Conservation (phyloP, 257 asterid genomes). For the Plectranthus barbatus region DNA sequence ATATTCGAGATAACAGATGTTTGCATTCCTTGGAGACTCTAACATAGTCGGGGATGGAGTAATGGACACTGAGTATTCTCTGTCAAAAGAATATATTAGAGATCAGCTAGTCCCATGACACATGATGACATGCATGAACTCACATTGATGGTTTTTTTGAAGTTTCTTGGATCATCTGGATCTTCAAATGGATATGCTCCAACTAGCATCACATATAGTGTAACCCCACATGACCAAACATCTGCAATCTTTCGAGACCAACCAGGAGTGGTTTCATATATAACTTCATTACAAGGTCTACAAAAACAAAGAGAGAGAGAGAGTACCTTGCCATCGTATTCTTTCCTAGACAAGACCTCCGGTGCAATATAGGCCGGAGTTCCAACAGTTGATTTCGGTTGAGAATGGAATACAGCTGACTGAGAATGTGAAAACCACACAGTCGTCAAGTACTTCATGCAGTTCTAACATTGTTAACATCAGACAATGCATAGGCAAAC, state of each 20-base stretch:
- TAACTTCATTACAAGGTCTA: too few relatives aligned
- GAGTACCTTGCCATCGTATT: slow-evolving; percentile 83
- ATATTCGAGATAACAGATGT: slow-evolving; percentile 67
- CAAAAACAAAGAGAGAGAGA: too few relatives aligned
- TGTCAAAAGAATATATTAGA: slow-evolving; percentile 18
- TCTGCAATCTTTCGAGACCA: slow-evolving; percentile 58
- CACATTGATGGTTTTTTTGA: slow-evolving; percentile 78
- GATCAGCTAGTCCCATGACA: background rate
- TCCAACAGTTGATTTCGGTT: slow-evolving; percentile 90
- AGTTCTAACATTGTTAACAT: background rate
- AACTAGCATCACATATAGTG: slow-evolving; percentile 81
- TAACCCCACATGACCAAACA: slow-evolving; percentile 99
- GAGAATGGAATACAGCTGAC: slow-evolving; percentile 80
- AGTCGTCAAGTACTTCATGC: background rate
- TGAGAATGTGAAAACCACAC: slow-evolving; percentile 9
- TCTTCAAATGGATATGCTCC: slow-evolving; percentile 97
- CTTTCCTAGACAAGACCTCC: slow-evolving; percentile 70
- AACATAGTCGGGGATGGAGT: slow-evolving; percentile 77
- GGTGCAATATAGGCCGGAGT: too few relatives aligned
- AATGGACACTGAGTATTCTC: slow-evolving; percentile 79
- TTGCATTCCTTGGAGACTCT: slow-evolving; percentile 71
- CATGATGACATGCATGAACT: slow-evolving; percentile 5
- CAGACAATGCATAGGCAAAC: too few relatives aligned
- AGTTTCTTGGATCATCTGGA: slow-evolving; percentile 78
- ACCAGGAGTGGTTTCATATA: background rate